A percentile compares a stretch with the other conserved stretches of the same genome.
Evolutionary conservation across 805 yeast genomes (phyloP).

Genomic region (Lachancea kluyveri): DNA sequence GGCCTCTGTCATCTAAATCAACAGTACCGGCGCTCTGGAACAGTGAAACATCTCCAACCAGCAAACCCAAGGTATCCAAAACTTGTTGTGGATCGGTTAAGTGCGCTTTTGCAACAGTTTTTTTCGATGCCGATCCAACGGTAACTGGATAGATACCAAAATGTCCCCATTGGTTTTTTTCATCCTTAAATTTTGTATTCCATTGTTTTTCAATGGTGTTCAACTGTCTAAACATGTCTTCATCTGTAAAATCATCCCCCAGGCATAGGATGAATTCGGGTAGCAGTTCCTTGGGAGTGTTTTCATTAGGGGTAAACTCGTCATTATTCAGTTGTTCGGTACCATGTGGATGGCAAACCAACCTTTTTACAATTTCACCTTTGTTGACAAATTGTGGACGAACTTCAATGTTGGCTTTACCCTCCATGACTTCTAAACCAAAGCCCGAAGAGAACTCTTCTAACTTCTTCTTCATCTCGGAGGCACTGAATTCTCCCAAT

Average conservation of each 20-base stretch:
- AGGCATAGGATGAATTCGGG: constrained; percentile 86
- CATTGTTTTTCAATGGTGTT: constrained; percentile 49
- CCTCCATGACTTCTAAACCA: constrained; percentile 93
- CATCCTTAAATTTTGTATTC: constrained; percentile 31
- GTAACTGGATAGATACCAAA: constrained; percentile 79
- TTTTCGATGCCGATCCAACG: constrained; percentile 87
- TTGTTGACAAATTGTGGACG: constrained; percentile 91
- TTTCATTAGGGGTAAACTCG: constrained; percentile 27
- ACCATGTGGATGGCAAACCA: constrained; percentile 63
- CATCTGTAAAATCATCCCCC: constrained; percentile 97
- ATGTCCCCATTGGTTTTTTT: constrained; percentile 41
- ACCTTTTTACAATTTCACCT: constrained; percentile 87
- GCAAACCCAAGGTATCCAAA: constrained; percentile 71
- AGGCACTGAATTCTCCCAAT: constrained; percentile 81
- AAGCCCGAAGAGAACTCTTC: constrained; percentile 55
- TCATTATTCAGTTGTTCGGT: constrained; percentile 38
- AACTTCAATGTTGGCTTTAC: constrained; percentile 97
- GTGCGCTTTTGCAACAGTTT: constrained; percentile 81
- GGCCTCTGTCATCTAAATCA: constrained; percentile 73
- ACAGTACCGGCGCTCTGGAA: constrained; percentile 76
- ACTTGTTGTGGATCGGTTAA: constrained; percentile 80
- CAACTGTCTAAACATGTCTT: constrained; percentile 88
- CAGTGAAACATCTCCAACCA: constrained; percentile 71
- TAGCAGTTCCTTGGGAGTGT: constrained; percentile 36
- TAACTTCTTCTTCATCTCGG: constrained; percentile 60